Conservation (phyloP, 345 rosid genomes). For the Rhizophora apiculata region DNA sequence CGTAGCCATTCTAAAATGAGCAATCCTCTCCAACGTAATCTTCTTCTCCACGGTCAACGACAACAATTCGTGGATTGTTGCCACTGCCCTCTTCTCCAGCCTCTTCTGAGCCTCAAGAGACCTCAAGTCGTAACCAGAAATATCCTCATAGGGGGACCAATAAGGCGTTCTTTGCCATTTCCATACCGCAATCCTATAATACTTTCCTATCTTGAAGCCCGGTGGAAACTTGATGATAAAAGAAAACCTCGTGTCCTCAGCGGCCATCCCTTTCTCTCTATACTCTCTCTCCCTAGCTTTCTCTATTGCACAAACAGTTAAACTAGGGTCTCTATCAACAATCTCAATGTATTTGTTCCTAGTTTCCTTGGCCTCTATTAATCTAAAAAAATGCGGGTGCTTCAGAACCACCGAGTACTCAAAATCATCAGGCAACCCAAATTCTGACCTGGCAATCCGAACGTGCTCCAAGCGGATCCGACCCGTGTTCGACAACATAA, state of each 20-base stretch:
- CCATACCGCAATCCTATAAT: conserved; percentile 87
- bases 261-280: conserved; percentile 70
- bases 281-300: conserved; percentile 82
- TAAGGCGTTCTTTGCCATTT: conserved; percentile 94
- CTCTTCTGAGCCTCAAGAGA: conserved; percentile 89
- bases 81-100: conserved; percentile 93
- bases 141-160: conserved; percentile 93
- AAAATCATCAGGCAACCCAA: conserved; percentile 92
- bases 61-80: conserved; percentile 78
- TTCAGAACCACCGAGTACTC: conserved; percentile 75
- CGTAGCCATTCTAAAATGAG: conserved; percentile 81
- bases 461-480: conserved; percentile 77
- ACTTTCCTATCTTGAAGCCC: conserved; percentile 89
- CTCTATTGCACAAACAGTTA: conserved; percentile 66
- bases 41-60: conserved; percentile 85
- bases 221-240: conserved; percentile 86
- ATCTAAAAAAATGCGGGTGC: conserved; percentile 58
- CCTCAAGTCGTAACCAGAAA: conserved; percentile 78
- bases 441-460: conserved; percentile 69
- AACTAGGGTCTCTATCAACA: conserved; percentile 53
- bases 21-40: conserved; percentile 84
- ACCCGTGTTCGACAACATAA: conserved; percentile 77
- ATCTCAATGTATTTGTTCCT: conserved; percentile 80
- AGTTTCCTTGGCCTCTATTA: conserved; percentile 66
- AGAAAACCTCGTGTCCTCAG: conserved; percentile 82